Evolutionary conservation across 768 basidiomycete genomes (phyloP), one percentile per base, ranked within the genome.

Genomic region (Panellus pusillus): DNA sequence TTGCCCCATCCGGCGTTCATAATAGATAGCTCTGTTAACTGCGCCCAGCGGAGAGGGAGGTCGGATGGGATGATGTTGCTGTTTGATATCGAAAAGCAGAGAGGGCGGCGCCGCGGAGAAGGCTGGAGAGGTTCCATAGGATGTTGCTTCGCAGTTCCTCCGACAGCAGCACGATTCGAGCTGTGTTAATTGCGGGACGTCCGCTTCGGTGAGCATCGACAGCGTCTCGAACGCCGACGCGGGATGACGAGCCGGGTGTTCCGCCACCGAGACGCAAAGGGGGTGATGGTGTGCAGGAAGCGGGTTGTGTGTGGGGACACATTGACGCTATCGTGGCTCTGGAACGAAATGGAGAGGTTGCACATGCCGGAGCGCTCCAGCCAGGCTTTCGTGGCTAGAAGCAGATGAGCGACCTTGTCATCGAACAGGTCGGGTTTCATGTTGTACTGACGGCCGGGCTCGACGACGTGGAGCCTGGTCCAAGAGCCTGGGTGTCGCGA

Each of bases 111-210:
- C 36, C 44, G 4, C 39, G 42, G 6, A 50, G 31, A 9, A 55
- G 12, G 6, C 29, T 12, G 8, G 27, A 40, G 14, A 20, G 31
- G 15, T 11, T 6, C 52, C 45, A 53, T 17, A 19, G 28, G 1
- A 32, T n/a, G 37, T 4, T 24, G 20, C 6, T 5, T 45, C 19
- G 20, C 49, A 7, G 17, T 37, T 39, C 3, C 27, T 19, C 9
- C 36, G n/a, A 3, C 9, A 9, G 47, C 27, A 3, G 9, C 12
- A n/a, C n/a, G n/a, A n/a, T n/a, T n/a, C n/a, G n/a, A n/a, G n/a
- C n/a, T n/a, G n/a, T n/a, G n/a, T 38, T 24, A 56, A 24, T 17
- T 36, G 20, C 19, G 55, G 55, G 2, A 51, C 44, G 14, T 51
- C 49, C 1, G 18, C 15, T 27, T 27, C 46, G 5, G 53, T 31